Conservation (phyloP, 2,329 filamentous ascomycete genomes). For the Tolypocladium tropicale region DNA sequence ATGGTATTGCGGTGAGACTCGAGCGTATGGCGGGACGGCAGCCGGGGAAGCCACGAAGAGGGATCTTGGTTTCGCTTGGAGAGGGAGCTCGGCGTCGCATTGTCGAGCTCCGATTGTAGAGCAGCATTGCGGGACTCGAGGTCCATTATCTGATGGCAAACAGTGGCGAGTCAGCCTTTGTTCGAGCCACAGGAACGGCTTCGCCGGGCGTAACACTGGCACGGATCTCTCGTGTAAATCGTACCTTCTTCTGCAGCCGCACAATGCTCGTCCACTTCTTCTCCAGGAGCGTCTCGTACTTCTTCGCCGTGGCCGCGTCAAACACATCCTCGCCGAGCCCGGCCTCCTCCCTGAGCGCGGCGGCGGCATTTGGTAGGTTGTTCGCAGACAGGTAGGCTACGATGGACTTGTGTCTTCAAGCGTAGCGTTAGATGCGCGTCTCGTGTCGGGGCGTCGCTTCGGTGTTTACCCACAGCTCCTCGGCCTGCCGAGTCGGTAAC, state of each 20-base stretch:
- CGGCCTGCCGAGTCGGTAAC: constrained; percentile 70
- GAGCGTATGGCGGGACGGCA: constrained; percentile 70
- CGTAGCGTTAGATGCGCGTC: constrained; percentile 3
- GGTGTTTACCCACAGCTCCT: constrained; percentile 63
- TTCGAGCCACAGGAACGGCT: too few relatives aligned
- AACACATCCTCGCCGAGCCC: constrained; percentile 59
- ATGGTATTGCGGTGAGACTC: constrained; percentile 74
- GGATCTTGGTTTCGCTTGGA: constrained; percentile 77
- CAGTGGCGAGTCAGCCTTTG: neutral
- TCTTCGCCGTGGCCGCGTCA: constrained; percentile 75
- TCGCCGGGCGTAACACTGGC: too few relatives aligned
- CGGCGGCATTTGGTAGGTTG: constrained; percentile 59
- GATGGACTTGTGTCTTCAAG: constrained; percentile 74
- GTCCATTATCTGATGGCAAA: constrained; percentile 71
- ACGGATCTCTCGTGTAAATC: constrained; percentile 3
- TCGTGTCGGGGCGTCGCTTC: neutral
- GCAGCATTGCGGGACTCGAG: constrained; percentile 65
- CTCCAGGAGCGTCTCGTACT: constrained; percentile 87
- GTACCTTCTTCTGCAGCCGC: constrained; percentile 86
- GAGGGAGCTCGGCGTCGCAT: constrained; percentile 65
- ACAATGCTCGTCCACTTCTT: constrained; percentile 99
- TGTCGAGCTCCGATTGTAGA: constrained; percentile 77
- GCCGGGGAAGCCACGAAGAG: constrained; percentile 73
- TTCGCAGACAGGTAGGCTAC: constrained; percentile 76
- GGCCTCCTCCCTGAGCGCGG: constrained; percentile 67